Percentiles rank a stretch among this genome's conserved stretches.
These are phyloP conservation scores for Phyllosticta paracitricarpa DNA, from an alignment of 2,329 filamentous ascomycete genomes.

Conservation along the genomic window DNA sequence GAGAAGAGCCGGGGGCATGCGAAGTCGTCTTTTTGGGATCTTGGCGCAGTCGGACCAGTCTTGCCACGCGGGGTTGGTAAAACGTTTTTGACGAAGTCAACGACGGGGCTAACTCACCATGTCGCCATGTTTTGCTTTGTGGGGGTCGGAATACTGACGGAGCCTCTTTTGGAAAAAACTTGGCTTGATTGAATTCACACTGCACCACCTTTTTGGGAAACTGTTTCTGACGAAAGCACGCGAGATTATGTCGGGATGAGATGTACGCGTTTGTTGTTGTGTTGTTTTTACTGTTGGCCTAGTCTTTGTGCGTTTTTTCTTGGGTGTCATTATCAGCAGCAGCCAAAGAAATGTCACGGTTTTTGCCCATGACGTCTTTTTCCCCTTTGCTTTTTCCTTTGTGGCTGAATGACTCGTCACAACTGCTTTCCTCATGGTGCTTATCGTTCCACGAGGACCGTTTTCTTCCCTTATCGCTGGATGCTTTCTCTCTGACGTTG, in stretches of 20 bases:
- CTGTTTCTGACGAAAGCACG: not conserved
- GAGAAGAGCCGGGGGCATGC: not conserved
- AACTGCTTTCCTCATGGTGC: not conserved
- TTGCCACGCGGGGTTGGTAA: not conserved
- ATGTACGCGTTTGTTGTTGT: not conserved
- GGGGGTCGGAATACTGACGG: not conserved
- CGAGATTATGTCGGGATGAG: not conserved
- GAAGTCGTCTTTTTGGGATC: not conserved
- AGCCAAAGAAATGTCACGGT: slow-evolving; percentile 16
- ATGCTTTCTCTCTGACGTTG: not conserved
- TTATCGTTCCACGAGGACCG: not conserved
- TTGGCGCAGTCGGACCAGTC: slow-evolving; percentile 6
- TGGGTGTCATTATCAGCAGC: slow-evolving; percentile 19
- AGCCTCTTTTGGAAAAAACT: not conserved
- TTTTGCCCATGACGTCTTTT: not conserved
- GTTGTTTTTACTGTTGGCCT: not conserved
- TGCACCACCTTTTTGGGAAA: not conserved
- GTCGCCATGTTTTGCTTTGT: not conserved
- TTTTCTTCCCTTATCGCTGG: not conserved
- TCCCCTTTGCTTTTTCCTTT: not conserved
- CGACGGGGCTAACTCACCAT: not conserved
- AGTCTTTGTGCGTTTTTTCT: slow-evolving; percentile 15
- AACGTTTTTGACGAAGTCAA: not conserved
- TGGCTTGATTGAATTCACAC: not conserved
- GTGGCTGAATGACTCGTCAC: not conserved